A percentile compares a stretch with the other conserved stretches of the same genome.
These are phyloP conservation scores for Colletotrichum melonis DNA, from an alignment of 2,329 filamentous ascomycete species.

Conservation along the genomic window DNA sequence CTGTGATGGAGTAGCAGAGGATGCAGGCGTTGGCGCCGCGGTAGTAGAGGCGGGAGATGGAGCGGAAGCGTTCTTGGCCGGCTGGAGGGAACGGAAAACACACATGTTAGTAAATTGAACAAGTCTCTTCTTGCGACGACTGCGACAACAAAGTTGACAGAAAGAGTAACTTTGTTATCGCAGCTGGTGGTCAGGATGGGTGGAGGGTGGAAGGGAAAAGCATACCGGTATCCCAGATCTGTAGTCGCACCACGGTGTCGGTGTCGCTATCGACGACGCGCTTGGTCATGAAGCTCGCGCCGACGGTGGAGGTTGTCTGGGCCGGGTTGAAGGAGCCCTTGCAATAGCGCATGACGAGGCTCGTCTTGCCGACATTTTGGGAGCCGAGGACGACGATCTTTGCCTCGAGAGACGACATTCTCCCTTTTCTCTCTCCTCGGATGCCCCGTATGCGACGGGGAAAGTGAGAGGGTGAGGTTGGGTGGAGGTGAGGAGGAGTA, in stretches of 20 bases:
- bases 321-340: slow-evolving; percentile 76
- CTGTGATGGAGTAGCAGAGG: slow-evolving; percentile 94
- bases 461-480: too few relatives aligned
- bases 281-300: slow-evolving; percentile 84
- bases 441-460: not conserved
- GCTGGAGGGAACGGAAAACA: slow-evolving; percentile 53
- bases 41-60: slow-evolving; percentile 96
- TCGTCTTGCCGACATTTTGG: slow-evolving; percentile 84
- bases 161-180: not conserved
- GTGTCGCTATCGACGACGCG: slow-evolving; percentile 85
- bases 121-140: not conserved
- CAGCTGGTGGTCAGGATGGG: too few relatives aligned
- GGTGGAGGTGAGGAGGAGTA: too few relatives aligned
- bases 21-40: slow-evolving; percentile 94
- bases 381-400: slow-evolving; percentile 85
- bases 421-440: not conserved
- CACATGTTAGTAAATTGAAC: not conserved
- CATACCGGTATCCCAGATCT: slow-evolving; percentile 92
- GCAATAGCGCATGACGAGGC: slow-evolving; percentile 80
- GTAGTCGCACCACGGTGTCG: slow-evolving; percentile 87
- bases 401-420: slow-evolving; percentile 76
- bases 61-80: slow-evolving; percentile 94
- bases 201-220: not conserved
- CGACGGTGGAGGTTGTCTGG: slow-evolving; percentile 77
- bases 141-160: not conserved